A percentile compares a stretch with the other conserved stretches of the same genome.
Evolutionary conservation across 352 stramenopile species (phyloP).

Genomic region (Thraustochytrium sp.): DNA sequence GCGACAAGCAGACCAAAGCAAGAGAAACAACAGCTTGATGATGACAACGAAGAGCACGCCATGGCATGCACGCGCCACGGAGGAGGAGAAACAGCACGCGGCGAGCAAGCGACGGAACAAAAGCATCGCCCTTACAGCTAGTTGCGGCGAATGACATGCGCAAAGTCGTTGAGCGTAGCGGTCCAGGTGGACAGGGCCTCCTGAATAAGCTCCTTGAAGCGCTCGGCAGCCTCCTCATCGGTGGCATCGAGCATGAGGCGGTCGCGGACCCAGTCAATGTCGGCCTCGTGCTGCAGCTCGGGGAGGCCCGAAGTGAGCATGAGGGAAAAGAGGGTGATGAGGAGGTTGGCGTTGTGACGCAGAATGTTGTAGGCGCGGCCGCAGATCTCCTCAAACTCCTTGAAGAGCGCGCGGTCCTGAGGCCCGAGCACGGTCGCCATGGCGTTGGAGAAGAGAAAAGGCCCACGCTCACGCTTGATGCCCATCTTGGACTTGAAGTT

Average conservation of each 20-base stretch:
- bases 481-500: constrained; percentile 88
- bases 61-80: not conserved
- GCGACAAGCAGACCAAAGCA: too few relatives aligned
- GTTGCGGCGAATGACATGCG: constrained; percentile 31
- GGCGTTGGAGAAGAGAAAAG: constrained; percentile 82
- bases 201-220: constrained; percentile 51
- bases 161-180: constrained; percentile 45
- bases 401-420: constrained; percentile 66
- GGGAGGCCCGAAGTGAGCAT: constrained; percentile 53
- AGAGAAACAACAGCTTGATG: too few relatives aligned
- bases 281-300: constrained; percentile 50
- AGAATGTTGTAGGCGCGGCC: constrained; percentile 52
- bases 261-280: constrained; percentile 52
- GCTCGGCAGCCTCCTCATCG: constrained; percentile 48
- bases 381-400: constrained; percentile 59
- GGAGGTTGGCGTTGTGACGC: constrained; percentile 46
- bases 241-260: constrained; percentile 48
- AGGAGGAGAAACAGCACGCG: not conserved
- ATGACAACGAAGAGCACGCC: not conserved
- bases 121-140: not conserved
- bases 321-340: constrained; percentile 55
- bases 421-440: constrained; percentile 76
- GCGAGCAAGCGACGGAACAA: not conserved
- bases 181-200: constrained; percentile 9
- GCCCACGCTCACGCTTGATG: constrained; percentile 76